phyloP scores from a whole-genome alignment of 2,329 filamentous ascomycete genomes.

The Zymoseptoria tritici region DNA sequence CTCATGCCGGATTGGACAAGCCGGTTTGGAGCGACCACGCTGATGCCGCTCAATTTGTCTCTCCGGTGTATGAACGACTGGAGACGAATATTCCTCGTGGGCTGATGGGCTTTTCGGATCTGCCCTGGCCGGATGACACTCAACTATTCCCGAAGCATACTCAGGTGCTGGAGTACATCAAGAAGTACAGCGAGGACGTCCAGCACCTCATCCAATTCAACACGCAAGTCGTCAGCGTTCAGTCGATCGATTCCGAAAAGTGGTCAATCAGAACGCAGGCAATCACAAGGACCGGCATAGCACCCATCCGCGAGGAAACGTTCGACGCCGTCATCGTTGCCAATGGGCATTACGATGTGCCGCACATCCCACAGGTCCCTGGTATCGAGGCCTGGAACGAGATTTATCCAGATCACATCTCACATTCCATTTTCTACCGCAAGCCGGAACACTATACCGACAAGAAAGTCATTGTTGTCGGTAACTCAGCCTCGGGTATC shows the following conservation, averaged over 20 bases:
- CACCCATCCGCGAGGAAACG: slow-evolving; percentile 31
- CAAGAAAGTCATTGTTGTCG: slow-evolving; percentile 73
- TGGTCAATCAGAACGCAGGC: slow-evolving; percentile 55
- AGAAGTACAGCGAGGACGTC: slow-evolving; percentile 62
- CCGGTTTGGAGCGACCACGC: slow-evolving; percentile 45
- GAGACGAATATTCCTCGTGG: slow-evolving; percentile 80
- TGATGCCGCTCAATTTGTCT: slow-evolving; percentile 50
- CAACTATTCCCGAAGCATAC: slow-evolving; percentile 69
- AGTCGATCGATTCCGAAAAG: slow-evolving; percentile 18
- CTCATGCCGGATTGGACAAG: slow-evolving; percentile 53
- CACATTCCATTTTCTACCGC: slow-evolving; percentile 69
- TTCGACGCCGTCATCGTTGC: slow-evolving; percentile 50
- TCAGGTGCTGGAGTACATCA: slow-evolving; percentile 65
- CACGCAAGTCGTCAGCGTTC: slow-evolving; percentile 60
- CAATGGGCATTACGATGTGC: slow-evolving; percentile 43
- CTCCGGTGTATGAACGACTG: slow-evolving; percentile 72
- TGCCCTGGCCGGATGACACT: slow-evolving; percentile 43
- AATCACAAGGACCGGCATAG: slow-evolving; percentile 24
- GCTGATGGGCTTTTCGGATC: slow-evolving; percentile 73
- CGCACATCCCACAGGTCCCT: slow-evolving; percentile 37
- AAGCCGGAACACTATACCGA: slow-evolving; percentile 52
- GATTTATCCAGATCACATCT: slow-evolving; percentile 33
- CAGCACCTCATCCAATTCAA: slow-evolving; percentile 61
- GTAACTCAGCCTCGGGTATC: slow-evolving; percentile 74
- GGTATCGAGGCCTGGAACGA: slow-evolving; percentile 36